phyloP scores from a whole-genome alignment of 2,329 filamentous ascomycete genomes.

The Trichoderma sp. region DNA sequence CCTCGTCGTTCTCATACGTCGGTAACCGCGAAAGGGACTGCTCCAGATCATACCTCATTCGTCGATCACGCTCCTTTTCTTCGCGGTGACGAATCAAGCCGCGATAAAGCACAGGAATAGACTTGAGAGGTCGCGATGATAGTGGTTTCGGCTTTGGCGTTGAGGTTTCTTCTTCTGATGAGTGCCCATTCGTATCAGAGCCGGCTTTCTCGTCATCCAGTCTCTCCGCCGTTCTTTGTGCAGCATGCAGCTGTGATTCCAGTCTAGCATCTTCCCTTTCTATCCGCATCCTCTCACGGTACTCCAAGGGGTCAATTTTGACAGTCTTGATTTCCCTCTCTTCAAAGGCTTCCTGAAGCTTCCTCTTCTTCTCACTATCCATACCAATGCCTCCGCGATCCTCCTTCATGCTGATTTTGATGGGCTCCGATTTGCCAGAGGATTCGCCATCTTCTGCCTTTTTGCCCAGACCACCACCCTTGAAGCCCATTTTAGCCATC shows the following conservation, averaged over 20 bases:
- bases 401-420: constrained; percentile 73
- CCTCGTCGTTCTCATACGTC: constrained; percentile 65
- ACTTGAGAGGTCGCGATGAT: constrained; percentile 54
- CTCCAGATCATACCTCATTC: constrained; percentile 64
- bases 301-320: constrained; percentile 65
- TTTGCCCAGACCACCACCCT: constrained; percentile 69
- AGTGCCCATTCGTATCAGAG: constrained; percentile 9
- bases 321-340: constrained; percentile 56
- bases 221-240: constrained; percentile 78
- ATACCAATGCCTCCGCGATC: constrained; percentile 80
- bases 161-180: constrained; percentile 25
- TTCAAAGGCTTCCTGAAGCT: constrained; percentile 62
- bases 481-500: constrained; percentile 96
- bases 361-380: constrained; percentile 80
- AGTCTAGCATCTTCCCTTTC: constrained; percentile 67
- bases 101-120: constrained; percentile 77
- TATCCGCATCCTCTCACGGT: constrained; percentile 66
- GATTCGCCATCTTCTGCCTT: constrained; percentile 47
- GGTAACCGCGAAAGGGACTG: constrained; percentile 63
- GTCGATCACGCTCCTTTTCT: constrained; percentile 65
- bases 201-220: constrained; percentile 58
- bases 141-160: constrained; percentile 37
- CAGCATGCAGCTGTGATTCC: constrained; percentile 70
- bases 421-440: constrained; percentile 59
- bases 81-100: constrained; percentile 68